Conservation (phyloP, 495 filamentous ascomycete species). For the Terfezia boudieri region DNA sequence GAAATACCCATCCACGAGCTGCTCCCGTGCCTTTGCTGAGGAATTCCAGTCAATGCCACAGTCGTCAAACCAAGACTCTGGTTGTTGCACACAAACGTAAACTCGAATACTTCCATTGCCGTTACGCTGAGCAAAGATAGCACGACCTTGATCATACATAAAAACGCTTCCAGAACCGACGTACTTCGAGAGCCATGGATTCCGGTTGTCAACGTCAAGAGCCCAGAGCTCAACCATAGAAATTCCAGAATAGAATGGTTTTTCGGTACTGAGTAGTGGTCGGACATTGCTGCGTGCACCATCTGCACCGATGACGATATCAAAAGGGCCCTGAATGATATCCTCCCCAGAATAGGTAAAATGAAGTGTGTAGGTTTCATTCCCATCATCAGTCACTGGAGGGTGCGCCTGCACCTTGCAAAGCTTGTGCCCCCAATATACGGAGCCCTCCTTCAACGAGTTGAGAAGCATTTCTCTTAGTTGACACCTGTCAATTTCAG, state of each 20-base stretch:
- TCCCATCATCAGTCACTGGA: too few species aligned
- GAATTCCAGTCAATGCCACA: too few species aligned
- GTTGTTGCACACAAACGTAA: slow-evolving; percentile 10
- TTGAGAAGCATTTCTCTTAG: too few species aligned
- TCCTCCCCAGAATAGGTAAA: too few species aligned
- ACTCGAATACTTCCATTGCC: slow-evolving; percentile 25
- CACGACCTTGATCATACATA: slow-evolving; percentile 22
- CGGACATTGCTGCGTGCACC: slow-evolving; percentile 38
- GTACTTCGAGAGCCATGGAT: slow-evolving; percentile 21
- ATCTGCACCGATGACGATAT: slow-evolving; percentile 39
- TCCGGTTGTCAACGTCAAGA: slow-evolving; percentile 14
- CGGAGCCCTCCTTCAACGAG: too few species aligned
- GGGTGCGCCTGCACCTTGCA: too few species aligned
- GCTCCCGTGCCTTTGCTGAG: too few species aligned
- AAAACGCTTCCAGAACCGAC: slow-evolving; percentile 28
- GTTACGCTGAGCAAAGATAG: slow-evolving; percentile 24
- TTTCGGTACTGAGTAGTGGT: slow-evolving; percentile 23
- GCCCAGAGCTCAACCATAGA: slow-evolving; percentile 21
- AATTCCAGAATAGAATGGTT: slow-evolving; percentile 30
- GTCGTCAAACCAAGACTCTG: slow-evolving; percentile 15
- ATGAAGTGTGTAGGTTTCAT: too few species aligned
- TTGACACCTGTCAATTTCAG: too few species aligned
- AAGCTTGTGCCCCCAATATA: too few species aligned
- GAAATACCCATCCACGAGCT: too few species aligned
- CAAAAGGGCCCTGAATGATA: slow-evolving; percentile 15